These are phyloP conservation scores for Capronia epimyces DNA, from an alignment of 2,329 filamentous ascomycete genomes.

Conservation along the genomic window DNA sequence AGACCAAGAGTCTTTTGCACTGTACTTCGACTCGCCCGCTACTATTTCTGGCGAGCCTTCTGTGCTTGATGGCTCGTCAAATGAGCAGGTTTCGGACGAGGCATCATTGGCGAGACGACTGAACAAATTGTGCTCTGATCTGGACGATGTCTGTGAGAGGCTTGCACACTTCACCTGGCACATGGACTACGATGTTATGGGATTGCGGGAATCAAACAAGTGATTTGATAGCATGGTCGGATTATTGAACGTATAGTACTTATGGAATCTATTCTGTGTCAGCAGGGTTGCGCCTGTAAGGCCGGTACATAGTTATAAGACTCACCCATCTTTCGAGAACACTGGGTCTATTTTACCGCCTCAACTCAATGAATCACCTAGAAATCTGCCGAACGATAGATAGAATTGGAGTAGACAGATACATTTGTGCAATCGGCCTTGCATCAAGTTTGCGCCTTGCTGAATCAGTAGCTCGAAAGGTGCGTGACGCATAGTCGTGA, in stretches of 20 bases:
- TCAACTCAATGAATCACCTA: too few relatives aligned
- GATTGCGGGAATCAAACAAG: not conserved
- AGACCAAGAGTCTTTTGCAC: constrained; percentile 16
- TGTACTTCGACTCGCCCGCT: constrained; percentile 14
- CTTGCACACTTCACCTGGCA: constrained; percentile 14
- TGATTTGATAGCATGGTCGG: not conserved
- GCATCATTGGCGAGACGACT: constrained; percentile 10
- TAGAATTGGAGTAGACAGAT: not conserved
- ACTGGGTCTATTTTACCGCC: not conserved
- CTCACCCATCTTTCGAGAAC: too few relatives aligned
- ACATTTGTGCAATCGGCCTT: too few relatives aligned
- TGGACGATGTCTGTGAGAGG: constrained; percentile 23
- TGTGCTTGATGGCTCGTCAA: constrained; percentile 2
- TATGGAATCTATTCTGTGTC: not conserved
- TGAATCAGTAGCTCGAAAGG: not conserved
- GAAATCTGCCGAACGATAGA: too few relatives aligned
- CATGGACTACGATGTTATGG: constrained; percentile 7
- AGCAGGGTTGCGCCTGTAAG: not conserved
- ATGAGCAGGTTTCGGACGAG: constrained; percentile 9
- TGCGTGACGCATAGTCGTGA: not conserved
- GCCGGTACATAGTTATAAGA: not conserved
- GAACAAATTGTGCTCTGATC: constrained; percentile 14
- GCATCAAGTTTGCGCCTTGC: not conserved
- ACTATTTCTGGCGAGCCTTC: constrained; percentile 13
- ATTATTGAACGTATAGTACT: not conserved